phyloP scores from a whole-genome alignment of 2,329 filamentous ascomycete genomes.

The Stemphylium lycopersici region DNA sequence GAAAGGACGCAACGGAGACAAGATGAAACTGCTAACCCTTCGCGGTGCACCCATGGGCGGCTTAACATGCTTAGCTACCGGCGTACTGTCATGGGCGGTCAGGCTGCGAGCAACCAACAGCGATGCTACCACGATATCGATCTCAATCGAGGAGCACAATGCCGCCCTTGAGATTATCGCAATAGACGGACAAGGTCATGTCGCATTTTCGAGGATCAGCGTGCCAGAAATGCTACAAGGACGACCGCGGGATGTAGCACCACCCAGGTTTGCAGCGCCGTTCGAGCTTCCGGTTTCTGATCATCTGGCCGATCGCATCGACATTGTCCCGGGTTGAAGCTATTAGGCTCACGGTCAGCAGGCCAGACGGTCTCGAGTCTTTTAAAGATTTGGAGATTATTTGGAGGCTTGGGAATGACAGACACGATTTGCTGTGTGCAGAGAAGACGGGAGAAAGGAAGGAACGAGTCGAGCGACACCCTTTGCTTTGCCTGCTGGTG shows the following conservation, averaged over 20 bases:
- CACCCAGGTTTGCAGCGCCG: neutral
- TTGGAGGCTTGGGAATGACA: too few relatives aligned
- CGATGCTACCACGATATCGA: slow-evolving; percentile 18
- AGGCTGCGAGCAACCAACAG: slow-evolving; percentile 9
- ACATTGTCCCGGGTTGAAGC: slow-evolving; percentile 6
- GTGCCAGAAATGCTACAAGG: slow-evolving; percentile 19
- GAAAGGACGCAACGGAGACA: slow-evolving; percentile 1
- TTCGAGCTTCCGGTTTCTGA: slow-evolving; percentile 3
- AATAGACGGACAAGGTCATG: slow-evolving; percentile 22
- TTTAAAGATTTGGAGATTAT: neutral
- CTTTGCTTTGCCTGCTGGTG: neutral
- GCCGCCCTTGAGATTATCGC: slow-evolving; percentile 25
- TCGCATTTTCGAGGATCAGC: slow-evolving; percentile 19
- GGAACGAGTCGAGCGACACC: neutral
- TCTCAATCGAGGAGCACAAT: slow-evolving; percentile 18
- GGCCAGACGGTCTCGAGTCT: too few relatives aligned
- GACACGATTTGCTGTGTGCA: too few relatives aligned
- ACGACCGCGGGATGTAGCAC: neutral
- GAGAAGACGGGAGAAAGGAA: neutral
- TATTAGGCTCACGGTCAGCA: neutral
- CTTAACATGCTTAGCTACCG: slow-evolving; percentile 16
- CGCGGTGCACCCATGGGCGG: slow-evolving; percentile 17
- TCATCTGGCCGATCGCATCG: neutral
- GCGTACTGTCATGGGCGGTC: slow-evolving; percentile 9
- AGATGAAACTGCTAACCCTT: slow-evolving; percentile 20